Evolutionary conservation across 2,329 filamentous ascomycete species (phyloP), one percentile per base, ranked within the genome.

Genomic region (Verruconis gallopava): DNA sequence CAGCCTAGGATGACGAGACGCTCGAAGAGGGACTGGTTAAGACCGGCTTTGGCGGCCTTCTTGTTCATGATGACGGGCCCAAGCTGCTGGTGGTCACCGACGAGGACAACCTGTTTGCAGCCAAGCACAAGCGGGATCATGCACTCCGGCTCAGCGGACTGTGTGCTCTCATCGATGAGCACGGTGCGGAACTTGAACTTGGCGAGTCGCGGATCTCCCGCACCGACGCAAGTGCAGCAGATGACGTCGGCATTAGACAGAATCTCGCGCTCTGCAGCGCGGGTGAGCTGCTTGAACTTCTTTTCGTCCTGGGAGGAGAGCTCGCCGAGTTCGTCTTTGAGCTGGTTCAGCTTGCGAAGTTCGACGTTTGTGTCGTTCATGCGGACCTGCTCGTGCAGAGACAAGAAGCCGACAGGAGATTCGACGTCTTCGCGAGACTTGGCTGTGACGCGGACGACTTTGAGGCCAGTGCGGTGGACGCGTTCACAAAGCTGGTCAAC

Each of bases 1-100:
- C 86, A 81, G 35, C 82, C 81, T n/a, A 96, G 73, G 54, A 89
- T 85, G 52, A 96, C 88, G 39, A 98, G 72, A 53, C 91, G 85
- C 66, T 98, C 91, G 55, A 98, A 98, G 6, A 98, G 71, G n/a
- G 89, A 96, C 62, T 96, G 91, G 63, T 96, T 95, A 13, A 98
- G 71, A 47, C 91, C 91, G 43, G 91, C 91, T 64, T 96, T 96
- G 47, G 91, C 91, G 12, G 91, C 91, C 65, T 96, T 96, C 73
- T 98, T 98, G 72, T 98, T 98, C 89, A 98, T 98, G 58, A 98
- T 96, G 53, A 98, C 91, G 1, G 91, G 91, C 0, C 91, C 91
- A 49, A 98, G 76, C 60, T 98, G 91, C 62, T 96, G 93, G 63
- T 98, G 91, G 57, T 98, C 91, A 57, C 91, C 91, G 33, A 98